Conservation (phyloP, 2,329 filamentous ascomycete genomes). For the Monosporascus sp. region DNA sequence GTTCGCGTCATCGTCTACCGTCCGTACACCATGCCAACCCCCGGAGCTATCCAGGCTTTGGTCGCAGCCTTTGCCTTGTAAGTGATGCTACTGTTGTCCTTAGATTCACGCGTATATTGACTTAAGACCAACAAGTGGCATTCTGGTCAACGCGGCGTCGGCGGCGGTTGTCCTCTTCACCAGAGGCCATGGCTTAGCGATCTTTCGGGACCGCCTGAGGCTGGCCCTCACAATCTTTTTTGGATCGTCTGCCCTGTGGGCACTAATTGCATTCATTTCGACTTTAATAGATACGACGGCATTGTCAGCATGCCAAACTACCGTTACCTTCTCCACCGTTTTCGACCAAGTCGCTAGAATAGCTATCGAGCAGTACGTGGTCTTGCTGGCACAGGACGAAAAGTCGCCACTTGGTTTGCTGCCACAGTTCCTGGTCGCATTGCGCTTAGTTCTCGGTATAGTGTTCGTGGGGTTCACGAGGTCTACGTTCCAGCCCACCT, state of each 20-base stretch:
- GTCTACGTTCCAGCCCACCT: constrained; percentile 46
- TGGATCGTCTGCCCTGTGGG: constrained; percentile 47
- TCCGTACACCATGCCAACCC: constrained; percentile 37
- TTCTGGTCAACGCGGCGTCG: constrained; percentile 47
- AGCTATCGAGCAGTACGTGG: constrained; percentile 47
- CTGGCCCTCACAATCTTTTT: constrained; percentile 57
- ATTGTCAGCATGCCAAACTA: constrained; percentile 43
- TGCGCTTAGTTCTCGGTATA: constrained; percentile 46
- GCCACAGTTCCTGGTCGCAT: constrained; percentile 40
- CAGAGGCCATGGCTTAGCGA: constrained; percentile 41
- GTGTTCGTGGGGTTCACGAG: constrained; percentile 51
- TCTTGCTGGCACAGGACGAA: constrained; percentile 41
- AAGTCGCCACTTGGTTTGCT: constrained; percentile 32
- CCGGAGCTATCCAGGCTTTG: constrained; percentile 41
- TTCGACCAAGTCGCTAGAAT: constrained; percentile 54
- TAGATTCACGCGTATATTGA: background rate
- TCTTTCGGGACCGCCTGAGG: constrained; percentile 55
- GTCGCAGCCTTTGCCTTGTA: constrained; percentile 51
- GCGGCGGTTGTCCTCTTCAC: constrained; percentile 39
- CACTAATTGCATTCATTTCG: constrained; percentile 44
- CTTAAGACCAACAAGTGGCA: constrained; percentile 38
- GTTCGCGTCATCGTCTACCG: constrained; percentile 17
- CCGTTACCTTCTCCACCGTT: constrained; percentile 44
- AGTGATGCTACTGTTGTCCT: constrained; percentile 21
- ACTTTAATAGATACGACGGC: constrained; percentile 40